Percentiles rank a stretch among this genome's conserved stretches.
Conservation (phyloP, 768 basidiomycete species). For the Mycena floridula region DNA sequence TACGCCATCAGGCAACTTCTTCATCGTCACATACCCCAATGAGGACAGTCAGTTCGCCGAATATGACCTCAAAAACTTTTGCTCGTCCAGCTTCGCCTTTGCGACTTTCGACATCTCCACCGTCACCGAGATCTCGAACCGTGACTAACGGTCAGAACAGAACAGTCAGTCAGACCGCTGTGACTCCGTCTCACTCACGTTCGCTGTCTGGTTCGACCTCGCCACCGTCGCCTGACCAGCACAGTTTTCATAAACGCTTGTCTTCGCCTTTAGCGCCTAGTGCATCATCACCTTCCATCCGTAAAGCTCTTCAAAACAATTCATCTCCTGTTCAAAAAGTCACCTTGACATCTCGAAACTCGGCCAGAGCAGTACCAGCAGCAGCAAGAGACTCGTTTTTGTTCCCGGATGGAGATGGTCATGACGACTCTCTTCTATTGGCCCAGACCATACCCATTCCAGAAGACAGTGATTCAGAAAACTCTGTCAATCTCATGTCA, state of each 20-base stretch:
- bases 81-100: slow-evolving; percentile 44
- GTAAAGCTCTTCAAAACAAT: slow-evolving; percentile 28
- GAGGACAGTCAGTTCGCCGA: slow-evolving; percentile 39
- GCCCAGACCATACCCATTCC: slow-evolving; percentile 74
- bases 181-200: slow-evolving; percentile 32
- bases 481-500: slow-evolving; percentile 58
- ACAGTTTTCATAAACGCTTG: slow-evolving; percentile 33
- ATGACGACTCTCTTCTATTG: slow-evolving; percentile 61
- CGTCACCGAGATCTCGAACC: slow-evolving; percentile 36
- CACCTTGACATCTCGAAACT: background rate
- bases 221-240: slow-evolving; percentile 21
- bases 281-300: slow-evolving; percentile 27
- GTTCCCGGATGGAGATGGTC: slow-evolving; percentile 2
- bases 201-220: slow-evolving; percentile 34
- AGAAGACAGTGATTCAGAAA: slow-evolving; percentile 64
- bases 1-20: slow-evolving; percentile 80
- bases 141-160: slow-evolving; percentile 35
- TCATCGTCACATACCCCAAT: slow-evolving; percentile 50
- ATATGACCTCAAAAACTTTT: slow-evolving; percentile 19
- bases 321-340: background rate
- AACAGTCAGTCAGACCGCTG: slow-evolving; percentile 32
- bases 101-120: slow-evolving; percentile 41
- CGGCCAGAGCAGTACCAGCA: slow-evolving; percentile 32
- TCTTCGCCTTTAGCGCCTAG: slow-evolving; percentile 42
- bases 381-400: slow-evolving; percentile 11